Conservation (phyloP, 1,284 basidiomycete species). For the Trametes polyzona region DNA sequence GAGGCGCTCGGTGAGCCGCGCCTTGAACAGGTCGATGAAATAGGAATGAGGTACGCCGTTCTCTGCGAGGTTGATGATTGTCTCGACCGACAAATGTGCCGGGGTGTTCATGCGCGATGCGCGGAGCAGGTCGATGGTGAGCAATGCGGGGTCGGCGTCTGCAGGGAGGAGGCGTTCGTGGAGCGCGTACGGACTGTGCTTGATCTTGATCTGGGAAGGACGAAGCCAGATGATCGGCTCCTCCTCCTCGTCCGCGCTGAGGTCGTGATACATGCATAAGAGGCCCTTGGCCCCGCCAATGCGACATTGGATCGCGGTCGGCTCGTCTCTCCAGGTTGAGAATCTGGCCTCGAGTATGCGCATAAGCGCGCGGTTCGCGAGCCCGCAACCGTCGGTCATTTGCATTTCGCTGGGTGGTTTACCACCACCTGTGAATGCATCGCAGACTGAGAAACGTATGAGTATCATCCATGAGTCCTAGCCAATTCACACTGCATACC, state of each 20-base stretch:
- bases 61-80: conserved; percentile 49
- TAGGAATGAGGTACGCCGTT: conserved; percentile 42
- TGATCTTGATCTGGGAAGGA: conserved; percentile 48
- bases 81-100: conserved; percentile 44
- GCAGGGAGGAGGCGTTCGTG: conserved; percentile 7
- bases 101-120: conserved; percentile 39
- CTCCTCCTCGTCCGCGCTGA: conserved; percentile 14
- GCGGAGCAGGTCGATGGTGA: conserved; percentile 46
- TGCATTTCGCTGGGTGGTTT: conserved; percentile 39
- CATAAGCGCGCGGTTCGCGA: conserved; percentile 39
- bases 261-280: conserved; percentile 21
- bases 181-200: conserved; percentile 24
- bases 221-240: conserved; percentile 41
- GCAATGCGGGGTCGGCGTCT: conserved; percentile 36
- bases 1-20: conserved; percentile 27
- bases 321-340: conserved; percentile 33
- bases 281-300: conserved; percentile 42
- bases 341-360: conserved; percentile 32
- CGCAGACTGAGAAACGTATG: conserved; percentile 23
- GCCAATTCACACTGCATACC: conserved; percentile 32
- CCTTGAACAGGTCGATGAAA: background rate
- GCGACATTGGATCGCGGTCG: conserved; percentile 47
- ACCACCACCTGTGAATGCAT: conserved; percentile 16
- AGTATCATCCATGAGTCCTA: conserved; percentile 18
- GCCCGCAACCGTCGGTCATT: conserved; percentile 52